Conservation (phyloP, 257 asterid species). For the Salvia miltiorrhiza region DNA sequence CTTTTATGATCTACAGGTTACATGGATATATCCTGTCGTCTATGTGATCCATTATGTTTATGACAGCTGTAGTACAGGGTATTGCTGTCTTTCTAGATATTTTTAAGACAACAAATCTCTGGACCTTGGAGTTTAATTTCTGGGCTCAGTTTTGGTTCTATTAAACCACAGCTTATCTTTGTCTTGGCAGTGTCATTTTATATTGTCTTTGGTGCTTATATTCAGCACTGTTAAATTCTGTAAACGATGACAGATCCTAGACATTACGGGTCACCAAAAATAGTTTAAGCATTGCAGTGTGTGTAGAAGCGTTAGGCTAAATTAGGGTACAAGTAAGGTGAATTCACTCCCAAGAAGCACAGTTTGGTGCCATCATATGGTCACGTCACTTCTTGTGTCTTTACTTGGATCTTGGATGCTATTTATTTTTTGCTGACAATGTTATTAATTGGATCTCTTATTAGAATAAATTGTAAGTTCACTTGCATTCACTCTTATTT, state of each 20-base stretch:
- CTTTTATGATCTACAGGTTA: background rate
- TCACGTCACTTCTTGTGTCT: background rate
- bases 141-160: background rate
- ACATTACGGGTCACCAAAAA: background rate
- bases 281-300: background rate
- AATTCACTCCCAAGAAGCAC: background rate
- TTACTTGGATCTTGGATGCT: background rate
- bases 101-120: background rate
- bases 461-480: background rate
- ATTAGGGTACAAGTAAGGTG: background rate
- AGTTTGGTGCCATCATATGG: background rate
- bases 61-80: background rate
- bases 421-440: background rate
- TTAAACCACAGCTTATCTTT: background rate
- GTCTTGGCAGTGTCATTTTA: background rate
- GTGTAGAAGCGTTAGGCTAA: background rate
- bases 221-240: background rate
- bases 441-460: slow-evolving; percentile 1
- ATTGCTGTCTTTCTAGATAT: background rate
- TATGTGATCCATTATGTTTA: background rate
- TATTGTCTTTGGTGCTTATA: background rate
- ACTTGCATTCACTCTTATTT: background rate
- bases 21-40: background rate
- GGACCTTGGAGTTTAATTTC: background rate
- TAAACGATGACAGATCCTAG: background rate